These are phyloP conservation scores for Dendrothele bispora DNA, from an alignment of 768 basidiomycete genomes.

Conservation along the genomic window DNA sequence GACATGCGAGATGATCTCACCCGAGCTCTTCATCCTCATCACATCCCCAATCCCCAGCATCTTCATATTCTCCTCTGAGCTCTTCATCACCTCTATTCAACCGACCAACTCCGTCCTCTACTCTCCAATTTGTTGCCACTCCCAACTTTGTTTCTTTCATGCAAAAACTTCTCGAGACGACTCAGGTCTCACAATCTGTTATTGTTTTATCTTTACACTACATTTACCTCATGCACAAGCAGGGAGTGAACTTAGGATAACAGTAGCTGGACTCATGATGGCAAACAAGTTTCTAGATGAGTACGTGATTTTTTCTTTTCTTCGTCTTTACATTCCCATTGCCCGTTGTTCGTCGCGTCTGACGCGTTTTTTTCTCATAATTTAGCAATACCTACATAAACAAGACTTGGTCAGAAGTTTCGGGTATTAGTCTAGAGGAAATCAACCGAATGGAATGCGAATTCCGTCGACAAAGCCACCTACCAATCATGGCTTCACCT, in stretches of 20 bases:
- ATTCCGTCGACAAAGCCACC: conserved; percentile 75
- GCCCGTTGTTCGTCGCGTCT: too few relatives aligned
- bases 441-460: conserved; percentile 94
- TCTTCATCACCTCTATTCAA: conserved; percentile 34
- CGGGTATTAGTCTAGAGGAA: conserved; percentile 78
- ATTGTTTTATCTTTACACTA: conserved; percentile 91
- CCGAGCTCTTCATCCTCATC: conserved; percentile 71
- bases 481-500: conserved; percentile 85
- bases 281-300: conserved; percentile 98
- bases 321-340: conserved; percentile 3
- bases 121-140: conserved; percentile 77
- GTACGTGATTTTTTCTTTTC: conserved; percentile 50
- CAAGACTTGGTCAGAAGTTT: conserved; percentile 95
- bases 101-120: conserved; percentile 41
- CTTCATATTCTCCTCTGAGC: conserved; percentile 41
- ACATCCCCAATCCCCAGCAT: conserved; percentile 12
- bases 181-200: conserved; percentile 92
- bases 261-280: conserved; percentile 91
- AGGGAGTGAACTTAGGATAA: conserved; percentile 86
- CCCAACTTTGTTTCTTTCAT: conserved; percentile 80
- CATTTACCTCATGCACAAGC: conserved; percentile 75
- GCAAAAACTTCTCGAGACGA: conserved; percentile 91
- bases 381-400: conserved; percentile 98
- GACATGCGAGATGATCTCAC: conserved; percentile 93
- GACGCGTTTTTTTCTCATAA: conserved; percentile 12